phyloP scores from a whole-genome alignment of 495 filamentous ascomycete species.

The Aspergillus ostianus region DNA sequence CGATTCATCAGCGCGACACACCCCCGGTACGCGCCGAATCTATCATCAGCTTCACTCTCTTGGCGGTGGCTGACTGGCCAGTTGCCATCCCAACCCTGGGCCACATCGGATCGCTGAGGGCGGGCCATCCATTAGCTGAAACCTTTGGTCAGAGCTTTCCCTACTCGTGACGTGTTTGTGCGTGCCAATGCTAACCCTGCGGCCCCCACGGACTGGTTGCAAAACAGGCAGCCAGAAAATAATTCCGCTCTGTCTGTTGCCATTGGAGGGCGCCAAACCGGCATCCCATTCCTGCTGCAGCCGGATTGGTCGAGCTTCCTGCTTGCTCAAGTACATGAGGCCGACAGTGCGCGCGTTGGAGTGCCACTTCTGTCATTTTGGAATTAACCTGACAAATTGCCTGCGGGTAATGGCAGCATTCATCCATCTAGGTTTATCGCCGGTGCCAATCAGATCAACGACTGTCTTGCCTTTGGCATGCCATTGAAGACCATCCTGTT shows the following conservation, averaged over 20 bases:
- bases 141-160: background rate
- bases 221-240: background rate
- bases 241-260: background rate
- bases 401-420: background rate
- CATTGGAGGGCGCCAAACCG: background rate
- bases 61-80: constrained; percentile 2
- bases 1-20: background rate
- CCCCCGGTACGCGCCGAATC: no score
- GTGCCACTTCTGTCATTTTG: background rate
- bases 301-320: background rate
- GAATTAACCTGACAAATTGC: background rate
- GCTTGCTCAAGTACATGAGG: background rate
- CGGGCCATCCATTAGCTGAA: constrained; percentile 2
- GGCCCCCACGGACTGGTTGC: background rate
- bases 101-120: constrained; percentile 10
- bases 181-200: background rate
- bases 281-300: no score
- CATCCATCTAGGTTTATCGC: background rate
- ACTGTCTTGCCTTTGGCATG: background rate
- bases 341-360: no score
- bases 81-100: constrained; percentile 4
- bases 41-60: background rate
- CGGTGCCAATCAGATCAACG: background rate
- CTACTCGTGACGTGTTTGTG: background rate
- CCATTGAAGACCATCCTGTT: background rate